Base-by-base conservation (phyloP, 75 land plant genomes). In the Picea glauca region DNA sequence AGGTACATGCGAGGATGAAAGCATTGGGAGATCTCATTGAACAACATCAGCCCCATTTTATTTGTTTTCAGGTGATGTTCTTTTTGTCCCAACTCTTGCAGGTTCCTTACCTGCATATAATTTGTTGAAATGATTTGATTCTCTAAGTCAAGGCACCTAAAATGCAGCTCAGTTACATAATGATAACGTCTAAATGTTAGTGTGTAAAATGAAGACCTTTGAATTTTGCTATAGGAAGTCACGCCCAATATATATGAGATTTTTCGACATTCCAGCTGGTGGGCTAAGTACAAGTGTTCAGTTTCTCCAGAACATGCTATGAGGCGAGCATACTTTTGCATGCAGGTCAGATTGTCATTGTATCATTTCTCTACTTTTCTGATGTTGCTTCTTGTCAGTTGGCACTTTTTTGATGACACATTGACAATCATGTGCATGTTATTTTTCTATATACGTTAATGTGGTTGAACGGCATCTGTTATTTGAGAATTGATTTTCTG, bases 31-130 rank as follows among this genome's bases (percentile, higher is more conserved):
- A 91, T 31, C 88, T 97, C 64, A 91, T 97, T 80, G 79, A 85
- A 77, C 85, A 85, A 76, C 92, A 94, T 83, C 84, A 84, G 31
- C 99, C 99, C 12, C 98, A 97, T 83, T 6, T 97, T 31, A 93
- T 97, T 13, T 94, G 91, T 66, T 86, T 96, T 59, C 99, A 95
- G 98, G 98, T 95, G 58, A 62, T 21, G 20, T 67, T 35, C 35
- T 43, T 20, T 62, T 57, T 56, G 11, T 75, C 62, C 21, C 12
- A 8, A 18, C 15, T 72, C 30, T 30, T 60, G 35, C 23, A 5
- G 63, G 58, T 20, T 61, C 31, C n/a, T 61, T 35, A 7, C 11
- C 72, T 13, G 58, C 3, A 57, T 60, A 26, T 8, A 65, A 73
- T 23, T 43, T 43, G 30, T 26, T 74, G 3, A 15, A 18, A 46